Percentiles rank a stretch among this genome's conserved stretches.
Evolutionary conservation across 2,329 filamentous ascomycete species (phyloP).

Genomic region (Colletotrichum tabaci): DNA sequence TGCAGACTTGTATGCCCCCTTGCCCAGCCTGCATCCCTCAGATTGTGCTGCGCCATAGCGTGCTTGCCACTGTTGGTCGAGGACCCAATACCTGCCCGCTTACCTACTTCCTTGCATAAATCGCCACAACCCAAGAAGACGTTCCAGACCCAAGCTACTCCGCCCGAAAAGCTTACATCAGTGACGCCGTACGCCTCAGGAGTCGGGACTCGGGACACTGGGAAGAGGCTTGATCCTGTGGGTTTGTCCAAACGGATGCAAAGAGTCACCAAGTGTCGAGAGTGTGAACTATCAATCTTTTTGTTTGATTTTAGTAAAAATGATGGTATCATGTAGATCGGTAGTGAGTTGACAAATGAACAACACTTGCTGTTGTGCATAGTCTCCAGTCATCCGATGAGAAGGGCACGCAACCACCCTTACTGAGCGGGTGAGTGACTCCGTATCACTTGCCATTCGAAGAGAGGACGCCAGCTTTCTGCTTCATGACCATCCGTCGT

Average conservation of each 20-base stretch:
- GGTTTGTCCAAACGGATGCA: not conserved
- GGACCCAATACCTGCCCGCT: slow-evolving; percentile 12
- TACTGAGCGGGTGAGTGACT: not conserved
- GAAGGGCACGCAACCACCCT: not conserved
- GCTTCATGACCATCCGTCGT: not conserved
- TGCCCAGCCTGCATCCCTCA: not conserved
- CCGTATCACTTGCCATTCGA: not conserved
- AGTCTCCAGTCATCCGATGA: not conserved
- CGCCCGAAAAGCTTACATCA: slow-evolving; percentile 37
- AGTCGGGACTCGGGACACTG: not conserved
- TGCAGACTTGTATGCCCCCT: not conserved
- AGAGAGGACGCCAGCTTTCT: not conserved
- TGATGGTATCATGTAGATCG: not conserved
- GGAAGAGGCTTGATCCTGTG: slow-evolving; percentile 9
- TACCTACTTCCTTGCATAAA: slow-evolving; percentile 28
- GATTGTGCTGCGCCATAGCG: not conserved
- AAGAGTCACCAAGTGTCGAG: not conserved
- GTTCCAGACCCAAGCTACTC: slow-evolving; percentile 34
- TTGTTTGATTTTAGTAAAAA: not conserved
- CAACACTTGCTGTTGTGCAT: not conserved
- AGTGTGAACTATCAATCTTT: no score
- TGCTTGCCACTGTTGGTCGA: slow-evolving; percentile 10
- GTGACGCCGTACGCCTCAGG: not conserved
- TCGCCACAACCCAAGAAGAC: slow-evolving; percentile 27
- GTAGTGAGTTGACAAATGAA: not conserved